A percentile compares a stretch with the other conserved stretches of the same genome.
phyloP scores from a whole-genome alignment of 1,284 basidiomycete genomes.

The Heterobasidion annosum region DNA sequence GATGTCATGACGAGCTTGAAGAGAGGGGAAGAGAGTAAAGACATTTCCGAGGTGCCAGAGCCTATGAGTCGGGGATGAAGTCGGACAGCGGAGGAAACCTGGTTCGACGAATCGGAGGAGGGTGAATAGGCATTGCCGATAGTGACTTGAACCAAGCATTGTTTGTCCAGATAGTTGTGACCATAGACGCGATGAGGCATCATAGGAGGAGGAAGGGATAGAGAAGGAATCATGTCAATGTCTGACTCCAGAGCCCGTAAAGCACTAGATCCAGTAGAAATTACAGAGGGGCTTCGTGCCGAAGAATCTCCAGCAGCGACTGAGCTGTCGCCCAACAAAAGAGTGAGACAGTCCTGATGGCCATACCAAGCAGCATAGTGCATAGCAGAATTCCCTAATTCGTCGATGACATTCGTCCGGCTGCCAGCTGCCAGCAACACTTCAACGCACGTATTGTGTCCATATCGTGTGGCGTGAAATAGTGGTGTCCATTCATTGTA shows the following conservation, averaged over 20 bases:
- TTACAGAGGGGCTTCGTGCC: slow-evolving; percentile 14
- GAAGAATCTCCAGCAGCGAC: not conserved
- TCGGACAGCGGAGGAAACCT: slow-evolving; percentile 38
- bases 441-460: slow-evolving; percentile 70
- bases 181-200: slow-evolving; percentile 93
- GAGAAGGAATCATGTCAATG: slow-evolving; percentile 86
- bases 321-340: slow-evolving; percentile 38
- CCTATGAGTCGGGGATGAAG: slow-evolving; percentile 64
- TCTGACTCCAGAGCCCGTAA: slow-evolving; percentile 45
- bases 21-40: slow-evolving; percentile 67
- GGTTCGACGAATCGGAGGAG: slow-evolving; percentile 15
- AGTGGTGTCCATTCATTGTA: slow-evolving; percentile 98
- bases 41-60: slow-evolving; percentile 48
- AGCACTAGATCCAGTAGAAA: slow-evolving; percentile 12
- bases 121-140: slow-evolving; percentile 59
- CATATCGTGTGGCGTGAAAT: slow-evolving; percentile 91
- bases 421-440: slow-evolving; percentile 77
- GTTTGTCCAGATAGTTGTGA: slow-evolving; percentile 87
- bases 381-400: slow-evolving; percentile 78
- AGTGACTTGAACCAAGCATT: slow-evolving; percentile 81
- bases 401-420: slow-evolving; percentile 71
- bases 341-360: slow-evolving; percentile 70
- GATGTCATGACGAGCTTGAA: slow-evolving; percentile 94
- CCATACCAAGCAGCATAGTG: slow-evolving; percentile 99
- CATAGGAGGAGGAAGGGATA: slow-evolving; percentile 95